phyloP scores from a whole-genome alignment of 768 basidiomycete genomes.

The Suillus brevipes region DNA sequence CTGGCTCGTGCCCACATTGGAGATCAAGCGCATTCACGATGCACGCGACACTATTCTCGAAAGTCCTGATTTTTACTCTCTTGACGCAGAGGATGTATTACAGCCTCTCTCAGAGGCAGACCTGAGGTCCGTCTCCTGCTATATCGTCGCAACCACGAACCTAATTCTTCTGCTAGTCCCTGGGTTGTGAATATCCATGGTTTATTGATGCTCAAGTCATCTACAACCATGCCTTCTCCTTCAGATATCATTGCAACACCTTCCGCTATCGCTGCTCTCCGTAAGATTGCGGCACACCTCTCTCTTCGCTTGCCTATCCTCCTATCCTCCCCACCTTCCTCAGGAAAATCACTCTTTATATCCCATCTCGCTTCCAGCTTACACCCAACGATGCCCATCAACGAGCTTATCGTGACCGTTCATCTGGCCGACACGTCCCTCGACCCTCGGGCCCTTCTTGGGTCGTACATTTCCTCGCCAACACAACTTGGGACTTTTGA shows the following conservation, averaged over 20 bases:
- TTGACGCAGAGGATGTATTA: conserved; percentile 34
- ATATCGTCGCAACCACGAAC: not conserved
- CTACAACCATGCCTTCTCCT: conserved; percentile 24
- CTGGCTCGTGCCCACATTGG: conserved; percentile 79
- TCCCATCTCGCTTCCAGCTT: conserved; percentile 71
- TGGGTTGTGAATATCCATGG: conserved; percentile 64
- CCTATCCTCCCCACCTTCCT: conserved; percentile 81
- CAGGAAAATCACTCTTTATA: conserved; percentile 83
- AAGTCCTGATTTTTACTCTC: conserved; percentile 46
- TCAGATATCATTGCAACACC: conserved; percentile 62
- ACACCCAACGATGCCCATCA: conserved; percentile 45
- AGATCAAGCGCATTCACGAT: conserved; percentile 58
- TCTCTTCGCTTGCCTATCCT: conserved; percentile 77
- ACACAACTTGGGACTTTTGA: conserved; percentile 86
- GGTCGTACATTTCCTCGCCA: conserved; percentile 89
- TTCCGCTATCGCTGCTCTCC: conserved; percentile 58
- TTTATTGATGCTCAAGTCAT: conserved; percentile 58
- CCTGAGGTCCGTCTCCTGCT: conserved; percentile 49
- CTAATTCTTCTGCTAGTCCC: conserved; percentile 41
- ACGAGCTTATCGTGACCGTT: conserved; percentile 77
- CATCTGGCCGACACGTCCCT: conserved; percentile 95
- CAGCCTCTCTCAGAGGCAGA: conserved; percentile 44
- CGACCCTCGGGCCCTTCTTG: conserved; percentile 89
- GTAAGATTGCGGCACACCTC: conserved; percentile 59
- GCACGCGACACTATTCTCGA: conserved; percentile 48